Evolutionary conservation across 116 monocot genomes (phyloP).

Genomic region (Cymodocea nodosa): DNA sequence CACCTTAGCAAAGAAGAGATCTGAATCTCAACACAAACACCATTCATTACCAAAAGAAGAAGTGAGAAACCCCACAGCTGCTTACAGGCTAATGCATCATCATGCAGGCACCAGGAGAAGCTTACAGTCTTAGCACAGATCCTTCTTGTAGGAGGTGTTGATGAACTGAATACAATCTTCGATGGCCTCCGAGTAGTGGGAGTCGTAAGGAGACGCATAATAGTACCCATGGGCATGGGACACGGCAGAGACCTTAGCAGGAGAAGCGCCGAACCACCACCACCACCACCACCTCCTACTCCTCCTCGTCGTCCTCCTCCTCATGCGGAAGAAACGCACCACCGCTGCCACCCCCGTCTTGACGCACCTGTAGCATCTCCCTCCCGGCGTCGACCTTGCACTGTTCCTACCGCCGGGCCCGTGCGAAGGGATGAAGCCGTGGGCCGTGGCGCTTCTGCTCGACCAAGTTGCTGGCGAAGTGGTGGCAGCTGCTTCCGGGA

Average conservation of each 20-base stretch:
- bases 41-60: too few relatives aligned
- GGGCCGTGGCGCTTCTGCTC: background rate
- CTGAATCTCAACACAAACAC: too few relatives aligned
- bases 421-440: background rate
- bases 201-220: constrained; percentile 25
- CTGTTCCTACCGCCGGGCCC: background rate
- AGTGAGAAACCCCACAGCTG: too few relatives aligned
- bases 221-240: constrained; percentile 5
- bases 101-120: too few relatives aligned
- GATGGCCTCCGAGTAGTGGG: constrained; percentile 52
- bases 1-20: too few relatives aligned
- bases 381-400: constrained; percentile 1
- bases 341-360: background rate
- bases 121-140: background rate
- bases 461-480: background rate
- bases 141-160: constrained; percentile 54
- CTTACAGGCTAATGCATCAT: too few relatives aligned
- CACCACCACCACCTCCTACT: background rate
- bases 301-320: background rate
- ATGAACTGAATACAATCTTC: constrained; percentile 85
- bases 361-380: constrained; percentile 10
- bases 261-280: background rate
- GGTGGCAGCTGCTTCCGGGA: too few relatives aligned
- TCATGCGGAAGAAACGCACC: constrained; percentile 1
- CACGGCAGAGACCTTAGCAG: constrained; percentile 9